Conservation (phyloP, 768 basidiomycete species). For the Boletus fagicola region DNA sequence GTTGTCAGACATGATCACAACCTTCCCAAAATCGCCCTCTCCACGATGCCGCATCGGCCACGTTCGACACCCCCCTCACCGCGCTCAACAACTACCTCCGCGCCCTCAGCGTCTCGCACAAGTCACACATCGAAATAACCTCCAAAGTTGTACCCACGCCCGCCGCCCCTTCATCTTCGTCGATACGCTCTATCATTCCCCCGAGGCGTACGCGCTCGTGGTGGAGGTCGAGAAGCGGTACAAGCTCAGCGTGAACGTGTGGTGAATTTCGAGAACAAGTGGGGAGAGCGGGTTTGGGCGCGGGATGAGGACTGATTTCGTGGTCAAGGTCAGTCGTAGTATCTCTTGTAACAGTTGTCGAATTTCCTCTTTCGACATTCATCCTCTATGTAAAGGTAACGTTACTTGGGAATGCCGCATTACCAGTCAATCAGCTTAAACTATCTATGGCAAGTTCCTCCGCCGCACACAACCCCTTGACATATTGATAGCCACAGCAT, state of each 20-base stretch:
- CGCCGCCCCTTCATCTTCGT: slow-evolving; percentile 81
- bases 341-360: no score
- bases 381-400: no score
- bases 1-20: no score
- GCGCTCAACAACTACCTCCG: no score
- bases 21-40: no score
- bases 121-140: slow-evolving; percentile 93
- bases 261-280: slow-evolving; percentile 61
- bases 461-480: neutral
- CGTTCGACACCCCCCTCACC: no score
- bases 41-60: no score
- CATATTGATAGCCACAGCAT: no score
- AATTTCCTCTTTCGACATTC: no score
- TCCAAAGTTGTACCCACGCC: slow-evolving; percentile 62
- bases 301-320: slow-evolving; percentile 81
- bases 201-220: slow-evolving; percentile 87
- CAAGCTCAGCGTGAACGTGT: slow-evolving; percentile 62
- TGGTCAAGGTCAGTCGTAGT: slow-evolving; percentile 66
- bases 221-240: slow-evolving; percentile 78
- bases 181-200: slow-evolving; percentile 96
- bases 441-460: neutral
- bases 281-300: slow-evolving; percentile 55
- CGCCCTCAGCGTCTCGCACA: no score
- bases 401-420: no score
- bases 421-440: neutral